Percentiles rank a stretch among this genome's conserved stretches.
Conservation (phyloP, 768 basidiomycete species). For the Russula brevipes region DNA sequence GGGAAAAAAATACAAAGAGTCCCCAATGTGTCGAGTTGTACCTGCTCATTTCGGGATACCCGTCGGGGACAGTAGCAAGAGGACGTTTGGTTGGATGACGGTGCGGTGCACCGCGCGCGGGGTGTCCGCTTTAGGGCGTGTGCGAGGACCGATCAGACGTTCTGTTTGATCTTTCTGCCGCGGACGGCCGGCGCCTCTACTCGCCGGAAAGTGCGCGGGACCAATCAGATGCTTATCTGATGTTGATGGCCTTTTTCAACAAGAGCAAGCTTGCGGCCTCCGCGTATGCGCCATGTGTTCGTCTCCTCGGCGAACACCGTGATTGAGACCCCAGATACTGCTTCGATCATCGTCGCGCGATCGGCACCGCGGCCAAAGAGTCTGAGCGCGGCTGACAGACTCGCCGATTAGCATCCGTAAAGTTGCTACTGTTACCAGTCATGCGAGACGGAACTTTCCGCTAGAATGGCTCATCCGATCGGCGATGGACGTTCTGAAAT, state of each 20-base stretch:
- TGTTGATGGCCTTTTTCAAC: conserved; percentile 21
- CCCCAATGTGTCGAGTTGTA: conserved; percentile 3
- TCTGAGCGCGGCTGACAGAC: conserved; percentile 16
- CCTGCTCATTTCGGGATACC: conserved; percentile 14
- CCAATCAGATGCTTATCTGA: conserved; percentile 25
- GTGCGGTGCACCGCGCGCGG: conserved; percentile 17
- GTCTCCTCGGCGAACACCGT: conserved; percentile 13
- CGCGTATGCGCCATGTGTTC: conserved; percentile 11
- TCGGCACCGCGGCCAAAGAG: conserved; percentile 23
- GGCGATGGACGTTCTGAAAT: conserved; percentile 13
- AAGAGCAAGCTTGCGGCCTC: conserved; percentile 16
- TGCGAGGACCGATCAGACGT: conserved; percentile 24
- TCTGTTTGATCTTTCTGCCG: conserved; percentile 25
- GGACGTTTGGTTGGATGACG: not conserved
- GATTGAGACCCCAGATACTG: conserved; percentile 17
- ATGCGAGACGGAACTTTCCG: conserved; percentile 24
- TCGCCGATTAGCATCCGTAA: conserved; percentile 24
- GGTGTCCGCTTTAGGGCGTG: conserved; percentile 20
- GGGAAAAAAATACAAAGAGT: not conserved
- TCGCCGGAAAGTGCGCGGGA: conserved; percentile 15
- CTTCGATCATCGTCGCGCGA: conserved; percentile 24
- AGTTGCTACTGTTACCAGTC: conserved; percentile 17
- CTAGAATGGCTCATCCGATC: conserved; percentile 20
- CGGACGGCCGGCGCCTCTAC: conserved; percentile 20
- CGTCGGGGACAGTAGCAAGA: conserved; percentile 8